Base-by-base conservation (phyloP, 257 asterid genomes). In the Nicotiana knightiana region DNA sequence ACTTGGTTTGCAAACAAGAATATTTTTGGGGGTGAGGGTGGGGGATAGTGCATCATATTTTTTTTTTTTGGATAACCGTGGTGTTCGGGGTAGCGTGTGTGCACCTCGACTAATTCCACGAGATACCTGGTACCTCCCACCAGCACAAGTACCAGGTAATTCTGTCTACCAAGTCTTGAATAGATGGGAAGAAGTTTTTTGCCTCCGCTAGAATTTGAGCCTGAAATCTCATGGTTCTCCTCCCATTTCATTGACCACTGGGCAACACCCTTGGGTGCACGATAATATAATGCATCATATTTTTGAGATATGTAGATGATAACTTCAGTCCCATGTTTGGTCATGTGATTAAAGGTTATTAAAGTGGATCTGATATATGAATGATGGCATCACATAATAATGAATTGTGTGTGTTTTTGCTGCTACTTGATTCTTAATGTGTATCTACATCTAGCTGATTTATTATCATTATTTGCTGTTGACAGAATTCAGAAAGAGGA, bases 401-500 rank as follows among this genome's bases (percentile, higher is more conserved):
- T 51, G 28, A 75, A 75, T 26, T 75, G 80, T 2, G 46, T 28
- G 16, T 51, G 46, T 57, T 28, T 28, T 16, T 51, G 43, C 80
- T 51, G 80, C 80, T 26, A 75, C 80, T 51, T 51, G 17, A 51
- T 75, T 75, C 80, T 75, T 48, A 75, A 6, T 83, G 62, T 77
- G 46, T 66, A 11, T 66, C 48, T 24, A 55, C 65, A 12, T 68
- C 26, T 9, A 13, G 46, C 51, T 83, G 67, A 80, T 81, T 76
- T 82, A 35, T 80, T 81, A 81, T 54, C 70, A 81, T 84, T 64
- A 54, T 43, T 59, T 85, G n/a, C 13, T 78, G 82, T 87, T 85
- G 82, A 87, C 90, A 96, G 98, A 90, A 67, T 83, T 79, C 98
- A 96, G 87, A 96, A 93, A 87, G 98, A 94, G 88, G 99, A 96